A percentile compares a stretch with the other conserved stretches of the same genome.
Evolutionary conservation across 192 early-diverging fungal genomes (phyloP).

Genomic region (Coemansia asiatica): DNA sequence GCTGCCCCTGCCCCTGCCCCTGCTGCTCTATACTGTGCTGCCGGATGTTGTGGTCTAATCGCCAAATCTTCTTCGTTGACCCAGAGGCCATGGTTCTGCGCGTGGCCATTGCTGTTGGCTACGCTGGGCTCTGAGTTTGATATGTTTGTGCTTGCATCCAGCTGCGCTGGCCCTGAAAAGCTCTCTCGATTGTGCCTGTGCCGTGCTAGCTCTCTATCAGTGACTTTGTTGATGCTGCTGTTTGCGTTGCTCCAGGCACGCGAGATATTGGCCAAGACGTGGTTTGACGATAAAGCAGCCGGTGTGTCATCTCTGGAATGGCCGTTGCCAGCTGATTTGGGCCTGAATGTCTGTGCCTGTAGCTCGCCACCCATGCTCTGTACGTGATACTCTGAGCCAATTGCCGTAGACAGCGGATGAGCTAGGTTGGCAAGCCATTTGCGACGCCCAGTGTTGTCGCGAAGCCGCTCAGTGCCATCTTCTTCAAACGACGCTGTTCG

Average conservation of each 20-base stretch:
- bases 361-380: not conserved
- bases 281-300: not conserved
- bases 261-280: not conserved
- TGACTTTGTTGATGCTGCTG: not conserved
- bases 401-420: conserved; percentile 30
- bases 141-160: conserved; percentile 38
- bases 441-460: conserved; percentile 17
- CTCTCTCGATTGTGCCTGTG: conserved; percentile 36
- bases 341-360: not conserved
- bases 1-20: not conserved
- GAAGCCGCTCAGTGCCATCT: not conserved
- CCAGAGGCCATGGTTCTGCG: conserved; percentile 35
- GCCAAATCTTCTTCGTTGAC: conserved; percentile 19
- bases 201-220: not conserved
- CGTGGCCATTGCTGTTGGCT: conserved; percentile 18
- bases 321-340: not conserved
- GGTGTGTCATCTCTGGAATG: not conserved
- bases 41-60: not conserved
- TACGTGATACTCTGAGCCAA: conserved; percentile 21
- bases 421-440: conserved; percentile 43
- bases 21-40: not conserved
- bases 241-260: not conserved
- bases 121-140: conserved; percentile 39
- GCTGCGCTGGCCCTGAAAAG: conserved; percentile 49
- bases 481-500: not conserved